Evolutionary conservation across 495 filamentous ascomycete genomes (phyloP), one percentile per base, ranked within the genome.

Genomic region (Tuber aestivum): DNA sequence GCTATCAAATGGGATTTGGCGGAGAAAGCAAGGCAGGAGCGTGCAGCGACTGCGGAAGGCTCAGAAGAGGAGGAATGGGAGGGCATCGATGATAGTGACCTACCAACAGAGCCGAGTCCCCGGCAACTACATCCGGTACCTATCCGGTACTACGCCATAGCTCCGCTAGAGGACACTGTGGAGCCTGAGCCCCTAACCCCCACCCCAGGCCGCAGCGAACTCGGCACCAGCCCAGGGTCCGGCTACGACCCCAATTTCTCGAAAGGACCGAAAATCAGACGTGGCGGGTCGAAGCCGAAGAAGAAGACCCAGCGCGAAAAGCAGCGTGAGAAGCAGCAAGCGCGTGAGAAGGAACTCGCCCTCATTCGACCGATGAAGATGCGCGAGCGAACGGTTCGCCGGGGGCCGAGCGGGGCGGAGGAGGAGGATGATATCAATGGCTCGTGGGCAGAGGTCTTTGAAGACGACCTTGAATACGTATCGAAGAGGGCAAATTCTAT

Each of bases 1-100:
- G 27, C 14, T 35, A 65, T 65, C 14, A 65, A 35, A 65, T 65
- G 56, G 56, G 61, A 76, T 41, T 70, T 77, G 32, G 44, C 16
- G 8, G 48, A 48, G 40, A 69, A 81, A 69, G 81, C 81, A 3
- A 75, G 71, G 0, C 77, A 81, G 3, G 74, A 82, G 18, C 71
- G 82, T 1, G 77, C 79, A 1, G 80, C 83, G 16, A 83, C 82
- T 14, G 84, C 84, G 8, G 85, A 85, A 48, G 85, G 87, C 70
- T 86, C 84, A 85, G 84, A 23, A 42, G 20, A 23, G 20, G 76
- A 85, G 23, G 85, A 85, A 68, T 86, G 85, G 85, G 70, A 76
- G 32, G 85, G 85, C 7, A 86, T 86, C 74, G 83, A 79, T 69
- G 84, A 84, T 65, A 50, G n/a, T 4, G 45, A 70, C 16, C 70